Evolutionary conservation across 2,329 filamentous ascomycete species (phyloP), one percentile per base, ranked within the genome.

Genomic region (Reticulascus tulasneorum): DNA sequence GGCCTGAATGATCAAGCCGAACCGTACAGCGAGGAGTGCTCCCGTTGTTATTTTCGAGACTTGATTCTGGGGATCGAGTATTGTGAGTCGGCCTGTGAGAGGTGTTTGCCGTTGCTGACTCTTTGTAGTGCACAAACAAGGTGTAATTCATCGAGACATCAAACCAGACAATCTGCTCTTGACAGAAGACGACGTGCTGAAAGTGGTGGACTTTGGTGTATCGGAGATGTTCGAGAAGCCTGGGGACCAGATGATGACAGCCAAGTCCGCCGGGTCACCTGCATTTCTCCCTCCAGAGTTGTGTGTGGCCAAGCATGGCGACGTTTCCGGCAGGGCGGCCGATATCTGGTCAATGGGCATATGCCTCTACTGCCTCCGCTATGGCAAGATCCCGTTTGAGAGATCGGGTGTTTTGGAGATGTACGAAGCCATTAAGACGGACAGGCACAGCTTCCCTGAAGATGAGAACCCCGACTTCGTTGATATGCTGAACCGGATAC

Each of bases 291-390:
- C 93, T 0, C 93, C 93, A 0, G 93, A 98, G 60, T 70, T 98
- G 10, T 98, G 93, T 53, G 82, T 90, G 16, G 78, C 81, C 7
- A 89, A 79, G 51, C 91, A 96, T 55, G 87, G 86, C 1, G 82
- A 90, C 47, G 83, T 97, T 2, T 91, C 86, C 4, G 93, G 93
- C 9, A 85, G 79, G 50, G 89, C 91, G 5, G 88, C 88, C 5
- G 93, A 98, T 60, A 89, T 98, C 35, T 98, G 93, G 93, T 94
- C 91, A 4, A 97, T 97, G 91, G 93, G 93, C 7, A 83, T 96
- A 8, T 94, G 90, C 2, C 69, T 98, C 3, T 97, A 91, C 58
- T 98, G 93, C 58, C 72, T 98, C 24, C 82, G 85, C 42, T 97
- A 94, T 52, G 93, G 93, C 21, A 73, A 69, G 32, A 83, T 98